phyloP scores from a whole-genome alignment of 441 rosid species.

The Rhodomyrtus psidioides region DNA sequence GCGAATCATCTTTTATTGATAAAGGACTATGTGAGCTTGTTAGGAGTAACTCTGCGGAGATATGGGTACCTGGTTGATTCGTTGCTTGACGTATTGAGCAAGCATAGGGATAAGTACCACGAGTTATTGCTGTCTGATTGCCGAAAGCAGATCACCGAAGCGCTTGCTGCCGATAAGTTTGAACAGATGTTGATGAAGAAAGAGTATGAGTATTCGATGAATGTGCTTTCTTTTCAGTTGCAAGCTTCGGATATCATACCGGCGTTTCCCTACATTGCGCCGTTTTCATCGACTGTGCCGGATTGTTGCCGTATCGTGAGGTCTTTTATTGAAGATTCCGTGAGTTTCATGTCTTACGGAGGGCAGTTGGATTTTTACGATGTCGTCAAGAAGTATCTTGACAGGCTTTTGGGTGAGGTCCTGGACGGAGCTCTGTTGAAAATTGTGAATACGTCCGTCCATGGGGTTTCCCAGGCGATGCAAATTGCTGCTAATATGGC shows the following conservation, averaged over 20 bases:
- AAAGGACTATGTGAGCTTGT: conserved; percentile 93
- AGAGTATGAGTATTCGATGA: conserved; percentile 94
- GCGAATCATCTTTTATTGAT: conserved; percentile 90
- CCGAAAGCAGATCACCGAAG: conserved; percentile 83
- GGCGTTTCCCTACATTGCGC: conserved; percentile 86
- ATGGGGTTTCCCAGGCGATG: conserved; percentile 94
- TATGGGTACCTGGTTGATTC: conserved; percentile 85
- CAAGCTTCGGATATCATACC: conserved; percentile 84
- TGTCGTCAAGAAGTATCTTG: conserved; percentile 86
- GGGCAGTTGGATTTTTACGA: conserved; percentile 94
- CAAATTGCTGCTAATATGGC: conserved; percentile 98
- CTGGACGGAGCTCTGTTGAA: conserved; percentile 78
- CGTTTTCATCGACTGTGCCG: conserved; percentile 88
- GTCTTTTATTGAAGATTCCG: conserved; percentile 94
- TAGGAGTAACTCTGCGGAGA: conserved; percentile 80
- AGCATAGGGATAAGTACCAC: conserved; percentile 92
- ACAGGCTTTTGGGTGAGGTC: conserved; percentile 77
- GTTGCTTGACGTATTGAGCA: conserved; percentile 81
- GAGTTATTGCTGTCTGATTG: conserved; percentile 89
- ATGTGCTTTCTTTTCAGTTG: conserved; percentile 91
- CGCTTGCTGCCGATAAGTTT: conserved; percentile 80
- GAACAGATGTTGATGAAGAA: conserved; percentile 98
- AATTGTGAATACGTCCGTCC: conserved; percentile 65
- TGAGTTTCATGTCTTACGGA: conserved; percentile 91
- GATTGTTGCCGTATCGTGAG: conserved; percentile 94